Conservation (phyloP, 176 grass and related monocot genomes). For the Eremochloa ophiuroides region DNA sequence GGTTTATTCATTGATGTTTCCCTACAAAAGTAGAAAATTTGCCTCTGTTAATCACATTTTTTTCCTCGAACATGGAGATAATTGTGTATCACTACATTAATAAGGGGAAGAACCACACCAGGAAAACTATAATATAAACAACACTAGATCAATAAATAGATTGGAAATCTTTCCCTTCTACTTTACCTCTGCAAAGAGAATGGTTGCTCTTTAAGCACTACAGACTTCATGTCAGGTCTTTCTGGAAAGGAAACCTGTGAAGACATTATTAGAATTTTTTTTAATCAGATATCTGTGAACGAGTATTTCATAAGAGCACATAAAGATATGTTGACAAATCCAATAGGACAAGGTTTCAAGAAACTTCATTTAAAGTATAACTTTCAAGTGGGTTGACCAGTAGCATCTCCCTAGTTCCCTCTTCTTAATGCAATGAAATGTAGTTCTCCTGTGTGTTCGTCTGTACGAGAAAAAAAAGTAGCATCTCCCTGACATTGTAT, state of each 20-base stretch:
- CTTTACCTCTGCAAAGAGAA: constrained; percentile 83
- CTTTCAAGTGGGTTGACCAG: not conserved
- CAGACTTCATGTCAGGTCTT: constrained; percentile 75
- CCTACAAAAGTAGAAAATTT: constrained; percentile 49
- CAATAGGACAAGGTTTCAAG: not conserved
- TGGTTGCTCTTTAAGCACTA: constrained; percentile 73
- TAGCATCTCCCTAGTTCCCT: not conserved
- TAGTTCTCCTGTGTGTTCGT: not conserved
- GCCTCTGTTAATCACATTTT: constrained; percentile 24
- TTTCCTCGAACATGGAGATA: not conserved
- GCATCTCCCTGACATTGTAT: not conserved
- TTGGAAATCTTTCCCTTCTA: not conserved
- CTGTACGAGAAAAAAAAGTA: not conserved
- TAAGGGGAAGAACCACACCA: not conserved
- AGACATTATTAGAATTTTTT: constrained; percentile 7
- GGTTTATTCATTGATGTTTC: constrained; percentile 67
- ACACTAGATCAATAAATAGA: not conserved
- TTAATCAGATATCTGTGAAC: not conserved
- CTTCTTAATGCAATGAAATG: not conserved
- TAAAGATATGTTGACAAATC: not conserved
- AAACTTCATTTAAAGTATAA: not conserved
- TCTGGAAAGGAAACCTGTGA: constrained; percentile 85
- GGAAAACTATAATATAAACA: not conserved
- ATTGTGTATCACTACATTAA: not conserved
- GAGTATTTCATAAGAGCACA: not conserved